These are phyloP conservation scores for Houttuynia cordata DNA, from an alignment of 164 flowering plant genomes.

Conservation along the genomic window DNA sequence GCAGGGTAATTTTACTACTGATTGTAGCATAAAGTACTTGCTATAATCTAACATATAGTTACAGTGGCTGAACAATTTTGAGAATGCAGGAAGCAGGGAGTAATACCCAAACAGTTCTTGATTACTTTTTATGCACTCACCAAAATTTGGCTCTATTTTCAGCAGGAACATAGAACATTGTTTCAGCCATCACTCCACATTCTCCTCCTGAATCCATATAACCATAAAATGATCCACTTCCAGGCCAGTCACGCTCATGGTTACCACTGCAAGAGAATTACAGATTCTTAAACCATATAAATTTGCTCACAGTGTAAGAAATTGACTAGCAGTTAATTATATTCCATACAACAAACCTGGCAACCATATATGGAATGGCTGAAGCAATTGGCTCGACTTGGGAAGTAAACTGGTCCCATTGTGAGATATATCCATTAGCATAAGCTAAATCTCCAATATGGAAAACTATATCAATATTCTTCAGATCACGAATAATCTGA, in stretches of 20 bases:
- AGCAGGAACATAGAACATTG: slow-evolving; percentile 40
- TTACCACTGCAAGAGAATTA: slow-evolving; percentile 24
- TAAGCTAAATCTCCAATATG: slow-evolving; percentile 38
- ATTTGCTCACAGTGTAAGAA: not conserved
- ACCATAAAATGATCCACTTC: slow-evolving; percentile 31
- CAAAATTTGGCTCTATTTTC: slow-evolving; percentile 36
- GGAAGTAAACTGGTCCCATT: slow-evolving; percentile 42
- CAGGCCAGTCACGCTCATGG: slow-evolving; percentile 44
- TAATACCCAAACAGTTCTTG: not conserved
- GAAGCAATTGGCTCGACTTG: slow-evolving; percentile 41
- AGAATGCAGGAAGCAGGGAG: not conserved
- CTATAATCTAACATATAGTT: not conserved
- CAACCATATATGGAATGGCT: slow-evolving; percentile 33
- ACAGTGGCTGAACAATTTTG: too few relatives aligned
- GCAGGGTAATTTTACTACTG: not conserved
- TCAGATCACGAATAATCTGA: slow-evolving; percentile 22
- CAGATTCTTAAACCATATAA: not conserved
- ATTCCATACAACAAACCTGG: slow-evolving; percentile 15
- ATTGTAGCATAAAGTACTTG: not conserved
- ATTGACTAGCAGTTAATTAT: not conserved
- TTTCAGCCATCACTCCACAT: slow-evolving; percentile 36
- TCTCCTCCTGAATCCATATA: slow-evolving; percentile 37
- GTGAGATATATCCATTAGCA: slow-evolving; percentile 41
- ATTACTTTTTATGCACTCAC: slow-evolving; percentile 9
- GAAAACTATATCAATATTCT: slow-evolving; percentile 28